Evolutionary conservation across 202 grass and related monocot species (phyloP), one percentile per base, ranked within the genome.

Genomic region (Zoysia matrella): DNA sequence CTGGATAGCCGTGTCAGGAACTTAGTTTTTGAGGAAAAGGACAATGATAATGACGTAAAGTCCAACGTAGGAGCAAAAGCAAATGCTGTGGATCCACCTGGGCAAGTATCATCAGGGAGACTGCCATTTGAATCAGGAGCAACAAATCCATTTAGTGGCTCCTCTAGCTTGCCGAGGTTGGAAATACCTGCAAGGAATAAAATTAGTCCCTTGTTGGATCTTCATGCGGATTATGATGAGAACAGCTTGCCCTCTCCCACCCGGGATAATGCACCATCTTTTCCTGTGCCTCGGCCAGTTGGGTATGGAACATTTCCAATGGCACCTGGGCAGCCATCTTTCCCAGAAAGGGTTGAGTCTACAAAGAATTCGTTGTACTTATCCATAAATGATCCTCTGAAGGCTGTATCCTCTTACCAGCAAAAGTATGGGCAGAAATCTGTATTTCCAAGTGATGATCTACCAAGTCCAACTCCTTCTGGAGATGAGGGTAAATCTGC

Each of bases 381-480:
- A 57, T 88, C 90, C 54, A 44, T 92, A 74, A 95, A 76, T 75
- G 91, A 98, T 87, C 82, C 91, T 18, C 47, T 98, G 39, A 95
- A 90, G 72, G 96, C 93, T 80, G 85, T 98, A 71, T 98, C 89
- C 6, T 91, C 87, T 39, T 98, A 98, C 74, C 89, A 93, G 52
- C 89, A 91, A 83, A 94, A 89, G 52, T 95, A 94, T 30, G 71
- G 88, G 10, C 90, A 86, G 52, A 94, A 55, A 48, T 88, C 88
- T 76, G 74, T 50, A 56, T 89, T 92, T 72, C 58, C 78, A 78
- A 92, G 66, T 85, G 88, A 90, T 80, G 86, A 86, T 84, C 90
- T 98, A 41, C 96, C 92, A 47, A 98, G 96, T 66, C 96, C 96
- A 73, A 98, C 96, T 79, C 96, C 96, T 43, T 98, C 95, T 63